Evolutionary conservation across 805 yeast species (phyloP).

Genomic region (Brettanomyces nanus): DNA sequence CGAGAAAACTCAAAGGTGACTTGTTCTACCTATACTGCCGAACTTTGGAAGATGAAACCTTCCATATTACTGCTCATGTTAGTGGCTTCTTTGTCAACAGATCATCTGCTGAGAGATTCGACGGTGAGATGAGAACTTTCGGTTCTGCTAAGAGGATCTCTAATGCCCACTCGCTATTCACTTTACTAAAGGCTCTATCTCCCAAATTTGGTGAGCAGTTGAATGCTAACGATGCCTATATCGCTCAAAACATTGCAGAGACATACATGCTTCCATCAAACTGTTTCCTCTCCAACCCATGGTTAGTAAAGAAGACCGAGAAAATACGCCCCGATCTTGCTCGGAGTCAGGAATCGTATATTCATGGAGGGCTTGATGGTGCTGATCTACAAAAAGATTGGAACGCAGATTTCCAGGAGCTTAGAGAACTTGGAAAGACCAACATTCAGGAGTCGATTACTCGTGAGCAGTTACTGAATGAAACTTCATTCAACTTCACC

Average conservation of each 20-base stretch:
- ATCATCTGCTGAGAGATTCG: constrained; percentile 60
- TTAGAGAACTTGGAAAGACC: constrained; percentile 59
- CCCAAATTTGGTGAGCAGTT: constrained; percentile 51
- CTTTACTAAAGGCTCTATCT: constrained; percentile 57
- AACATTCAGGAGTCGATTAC: constrained; percentile 54
- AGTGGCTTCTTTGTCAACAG: constrained; percentile 76
- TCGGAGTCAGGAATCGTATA: constrained; percentile 47
- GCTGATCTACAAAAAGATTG: constrained; percentile 62
- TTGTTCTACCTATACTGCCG: constrained; percentile 65
- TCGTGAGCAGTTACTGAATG: constrained; percentile 68
- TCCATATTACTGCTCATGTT: constrained; percentile 69
- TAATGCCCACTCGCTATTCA: constrained; percentile 45
- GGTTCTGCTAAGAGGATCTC: constrained; percentile 24
- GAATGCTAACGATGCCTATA: constrained; percentile 38
- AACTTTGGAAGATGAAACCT: constrained; percentile 74
- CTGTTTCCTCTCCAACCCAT: constrained; percentile 59
- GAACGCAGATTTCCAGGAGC: constrained; percentile 85
- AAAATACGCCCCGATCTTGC: constrained; percentile 43
- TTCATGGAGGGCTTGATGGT: constrained; percentile 52
- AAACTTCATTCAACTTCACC: constrained; percentile 69
- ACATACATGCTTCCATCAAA: constrained; percentile 56
- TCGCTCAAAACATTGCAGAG: constrained; percentile 40
- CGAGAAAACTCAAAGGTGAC: constrained; percentile 62
- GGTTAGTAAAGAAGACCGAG: constrained; percentile 45
- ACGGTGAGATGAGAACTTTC: constrained; percentile 38